Base-by-base conservation (phyloP, 371 early-diverging fungal species). In the Mortierella sp. region DNA sequence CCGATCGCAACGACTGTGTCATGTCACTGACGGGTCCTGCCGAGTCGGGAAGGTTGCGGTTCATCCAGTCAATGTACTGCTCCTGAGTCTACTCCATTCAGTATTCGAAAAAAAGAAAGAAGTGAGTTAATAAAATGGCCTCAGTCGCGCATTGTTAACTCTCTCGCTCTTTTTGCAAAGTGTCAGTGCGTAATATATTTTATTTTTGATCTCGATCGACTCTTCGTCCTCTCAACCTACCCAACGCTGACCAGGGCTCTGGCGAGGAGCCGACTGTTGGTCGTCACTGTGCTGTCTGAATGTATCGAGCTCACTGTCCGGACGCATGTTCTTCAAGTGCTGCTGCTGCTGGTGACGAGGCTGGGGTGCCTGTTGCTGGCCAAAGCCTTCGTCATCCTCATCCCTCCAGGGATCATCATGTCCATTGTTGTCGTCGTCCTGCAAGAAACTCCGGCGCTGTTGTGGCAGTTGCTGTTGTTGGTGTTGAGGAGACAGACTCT, bases 11-110 rank as follows among this genome's bases (percentile, higher is more conserved):
- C 0, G 91, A 92, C 48, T 81, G 77, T 12, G 87, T 82, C 77
- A 93, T 75, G 70, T 90, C 89, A 12, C 80, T 85, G n/a, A 92
- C 90, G 6, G 81, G 77, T 0, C 88, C 89, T 12, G 87, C 87
- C 11, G 82, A 82, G 1, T 76, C 75, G 6, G 88, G 88, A n/a
- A 91, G 75, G 74, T 90, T 83, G 14, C 87, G 79, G 80, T 93
- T 92, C 56, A 93, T 88, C 93, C 93, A 93, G n/a, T 84, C 78
- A 35, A 92, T 78, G 76, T 90, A 93, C 63, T 93, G 88, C 41
- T 79, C 81, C n/a, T 88, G 79, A 10, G 88, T 88, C 91, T 90
- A 88, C 84, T 85, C 91, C 89, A 89, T 3, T 71, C 27, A 32
- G 12, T 6, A 60, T 32, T 11, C 27, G 35, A 56, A 70, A 51